Evolutionary conservation across 331 rosid species (phyloP), one percentile per base, ranked within the genome.

Genomic region (Malus hybrid): DNA sequence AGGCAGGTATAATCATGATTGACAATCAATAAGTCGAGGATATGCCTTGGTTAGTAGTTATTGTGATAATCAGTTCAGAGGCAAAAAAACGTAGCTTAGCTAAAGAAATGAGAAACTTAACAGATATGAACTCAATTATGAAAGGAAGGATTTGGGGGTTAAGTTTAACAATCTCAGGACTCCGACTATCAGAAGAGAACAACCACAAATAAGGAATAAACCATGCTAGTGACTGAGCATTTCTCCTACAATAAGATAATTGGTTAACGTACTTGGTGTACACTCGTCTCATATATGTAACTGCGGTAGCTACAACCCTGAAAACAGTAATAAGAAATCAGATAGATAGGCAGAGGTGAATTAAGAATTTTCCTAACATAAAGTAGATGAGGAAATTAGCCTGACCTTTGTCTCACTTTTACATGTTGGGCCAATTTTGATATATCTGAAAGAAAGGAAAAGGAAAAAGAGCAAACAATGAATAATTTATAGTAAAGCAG

Each of bases 221-320:
- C 80, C 60, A 68, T 10, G 11, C 48, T 55, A 75, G 70, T 33
- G 55, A 33, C 39, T 22, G 48, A 68, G n/a, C 56, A 50, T 33
- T 56, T 63, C 13, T 66, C 64, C 68, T 20, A 50, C 28, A 6
- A 72, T 24, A 36, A 24, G 66, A 22, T 16, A 60, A 7, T 36
- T 39, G 19, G 44, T 73, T 73, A 57, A 63, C 62, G 70, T 92
- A 94, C 99, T 90, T 87, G 81, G 92, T 84, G 79, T 94, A 94
- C 81, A 91, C 97, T 16, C 96, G 99, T 77, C 99, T 91, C 99
- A 94, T 88, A 85, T 94, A 94, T 33, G 97, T 74, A 72, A 92
- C 89, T 57, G 99, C 96, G 57, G 96, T 94, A 66, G 99, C 99
- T 71, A 92, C 95, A 75, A 92, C 96, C 92, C 97, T 90, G 89